Conservation (phyloP, 2,329 filamentous ascomycete species). For the Aureobasidium subglaciale region DNA sequence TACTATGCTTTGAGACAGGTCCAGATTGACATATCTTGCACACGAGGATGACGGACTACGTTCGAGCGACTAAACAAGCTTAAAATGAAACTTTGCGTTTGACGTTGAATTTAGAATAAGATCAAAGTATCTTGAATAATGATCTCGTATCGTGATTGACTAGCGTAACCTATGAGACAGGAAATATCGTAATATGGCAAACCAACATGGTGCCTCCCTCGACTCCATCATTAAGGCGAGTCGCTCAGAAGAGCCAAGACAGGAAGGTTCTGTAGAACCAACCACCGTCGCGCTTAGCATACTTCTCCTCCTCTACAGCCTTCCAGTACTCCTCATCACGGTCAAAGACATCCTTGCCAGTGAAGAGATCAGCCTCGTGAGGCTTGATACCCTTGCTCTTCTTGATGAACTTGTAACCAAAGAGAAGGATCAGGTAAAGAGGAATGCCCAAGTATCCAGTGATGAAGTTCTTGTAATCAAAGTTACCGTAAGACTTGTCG, state of each 20-base stretch:
- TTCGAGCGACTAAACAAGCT: too few species aligned
- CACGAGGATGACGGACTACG: too few species aligned
- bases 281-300: constrained; percentile 25
- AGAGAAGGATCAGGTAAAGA: constrained; percentile 61
- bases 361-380: constrained; percentile 60
- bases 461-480: constrained; percentile 70
- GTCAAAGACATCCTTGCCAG: constrained; percentile 67
- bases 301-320: constrained; percentile 43
- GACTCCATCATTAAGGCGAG: constrained; percentile 18
- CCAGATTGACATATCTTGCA: too few species aligned
- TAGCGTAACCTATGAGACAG: background rate
- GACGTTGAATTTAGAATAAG: too few species aligned
- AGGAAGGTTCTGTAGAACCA: constrained; percentile 55
- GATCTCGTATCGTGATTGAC: background rate
- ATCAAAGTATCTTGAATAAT: too few species aligned
- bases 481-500: constrained; percentile 41
- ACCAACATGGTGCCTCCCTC: too few species aligned
- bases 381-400: constrained; percentile 50
- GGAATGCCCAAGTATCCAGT: constrained; percentile 73
- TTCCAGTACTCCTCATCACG: constrained; percentile 65
- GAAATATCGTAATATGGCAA: background rate
- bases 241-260: constrained; percentile 51
- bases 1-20: too few species aligned
- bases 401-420: constrained; percentile 57
- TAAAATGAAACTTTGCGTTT: too few species aligned